Conservation (phyloP, 2,329 filamentous ascomycete genomes). For the Drechslerella coelobrocha region DNA sequence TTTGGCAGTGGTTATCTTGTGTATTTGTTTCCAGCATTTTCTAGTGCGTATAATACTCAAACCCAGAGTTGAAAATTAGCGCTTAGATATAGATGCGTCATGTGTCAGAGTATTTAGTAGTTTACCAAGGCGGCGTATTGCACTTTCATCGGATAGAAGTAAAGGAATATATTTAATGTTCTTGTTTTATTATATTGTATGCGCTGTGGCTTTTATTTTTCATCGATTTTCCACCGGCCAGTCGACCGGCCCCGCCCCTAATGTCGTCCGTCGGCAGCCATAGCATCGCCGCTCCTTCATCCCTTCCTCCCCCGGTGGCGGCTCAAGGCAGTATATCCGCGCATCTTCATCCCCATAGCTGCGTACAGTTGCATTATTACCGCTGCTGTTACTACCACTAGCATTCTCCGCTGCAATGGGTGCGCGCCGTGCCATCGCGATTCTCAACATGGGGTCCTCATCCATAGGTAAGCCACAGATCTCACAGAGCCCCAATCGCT, state of each 20-base stretch:
- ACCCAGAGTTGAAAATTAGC: too few species aligned
- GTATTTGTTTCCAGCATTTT: too few species aligned
- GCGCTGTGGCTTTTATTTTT: too few species aligned
- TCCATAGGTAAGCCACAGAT: slow-evolving; percentile 55
- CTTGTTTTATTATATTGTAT: too few species aligned
- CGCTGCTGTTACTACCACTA: slow-evolving; percentile 54
- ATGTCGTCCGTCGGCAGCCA: slow-evolving; percentile 73
- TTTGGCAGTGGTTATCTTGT: too few species aligned
- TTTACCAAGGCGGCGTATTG: too few species aligned
- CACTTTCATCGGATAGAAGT: too few species aligned
- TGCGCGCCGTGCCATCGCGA: slow-evolving; percentile 52
- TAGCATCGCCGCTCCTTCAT: slow-evolving; percentile 66
- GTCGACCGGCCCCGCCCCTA: slow-evolving; percentile 59
- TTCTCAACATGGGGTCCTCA: slow-evolving; percentile 45
- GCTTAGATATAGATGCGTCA: too few species aligned
- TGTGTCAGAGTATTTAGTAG: too few species aligned
- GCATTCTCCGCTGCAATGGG: background rate
- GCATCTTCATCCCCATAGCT: slow-evolving; percentile 60
- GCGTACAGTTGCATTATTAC: slow-evolving; percentile 22
- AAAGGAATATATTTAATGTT: too few species aligned
- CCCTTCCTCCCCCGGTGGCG: slow-evolving; percentile 56
- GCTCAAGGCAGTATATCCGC: slow-evolving; percentile 53
- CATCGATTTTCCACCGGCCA: slow-evolving; percentile 51
- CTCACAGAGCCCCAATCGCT: slow-evolving; percentile 44
- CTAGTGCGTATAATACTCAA: too few species aligned